Evolutionary conservation across 345 rosid genomes (phyloP).

Genomic region (Aquilaria malaccensis): DNA sequence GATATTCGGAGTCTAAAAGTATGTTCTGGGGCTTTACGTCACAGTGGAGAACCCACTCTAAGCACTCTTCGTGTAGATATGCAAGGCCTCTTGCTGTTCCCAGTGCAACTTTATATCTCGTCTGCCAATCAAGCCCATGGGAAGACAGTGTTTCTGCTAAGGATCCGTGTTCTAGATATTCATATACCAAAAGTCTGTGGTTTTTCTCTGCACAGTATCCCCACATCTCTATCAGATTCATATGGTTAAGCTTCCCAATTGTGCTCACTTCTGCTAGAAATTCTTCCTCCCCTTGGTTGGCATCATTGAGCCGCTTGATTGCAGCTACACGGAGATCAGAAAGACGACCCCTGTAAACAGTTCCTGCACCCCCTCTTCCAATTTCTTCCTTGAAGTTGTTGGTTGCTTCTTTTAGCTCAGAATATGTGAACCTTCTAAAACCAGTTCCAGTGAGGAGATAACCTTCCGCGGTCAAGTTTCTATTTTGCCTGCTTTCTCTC

Average conservation of each 20-base stretch:
- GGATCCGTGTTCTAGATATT: slow-evolving; percentile 27
- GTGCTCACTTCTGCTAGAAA: slow-evolving; percentile 34
- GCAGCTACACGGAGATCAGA: slow-evolving; percentile 11
- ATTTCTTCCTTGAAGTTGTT: slow-evolving; percentile 22
- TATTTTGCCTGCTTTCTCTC: slow-evolving; percentile 10
- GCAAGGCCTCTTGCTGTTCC: slow-evolving; percentile 28
- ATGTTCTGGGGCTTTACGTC: slow-evolving; percentile 28
- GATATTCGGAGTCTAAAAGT: slow-evolving; percentile 14
- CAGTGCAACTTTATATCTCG: slow-evolving; percentile 21
- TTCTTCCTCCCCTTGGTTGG: slow-evolving; percentile 19
- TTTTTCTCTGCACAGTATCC: slow-evolving; percentile 29
- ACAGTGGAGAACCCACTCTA: slow-evolving; percentile 25
- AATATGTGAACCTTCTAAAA: slow-evolving; percentile 24
- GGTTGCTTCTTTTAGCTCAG: slow-evolving; percentile 24
- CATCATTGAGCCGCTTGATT: slow-evolving; percentile 26
- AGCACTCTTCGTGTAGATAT: slow-evolving; percentile 34
- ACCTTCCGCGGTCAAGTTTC: background rate
- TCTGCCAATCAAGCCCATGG: slow-evolving; percentile 14
- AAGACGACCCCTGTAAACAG: slow-evolving; percentile 23
- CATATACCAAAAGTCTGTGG: slow-evolving; percentile 29
- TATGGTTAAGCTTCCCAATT: slow-evolving; percentile 32
- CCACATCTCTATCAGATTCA: slow-evolving; percentile 27
- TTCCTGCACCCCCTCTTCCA: slow-evolving; percentile 35
- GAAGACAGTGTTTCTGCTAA: slow-evolving; percentile 13
- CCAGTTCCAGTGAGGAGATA: slow-evolving; percentile 16